phyloP scores from a whole-genome alignment of 345 rosid species.

The Aquilaria sinensis region DNA sequence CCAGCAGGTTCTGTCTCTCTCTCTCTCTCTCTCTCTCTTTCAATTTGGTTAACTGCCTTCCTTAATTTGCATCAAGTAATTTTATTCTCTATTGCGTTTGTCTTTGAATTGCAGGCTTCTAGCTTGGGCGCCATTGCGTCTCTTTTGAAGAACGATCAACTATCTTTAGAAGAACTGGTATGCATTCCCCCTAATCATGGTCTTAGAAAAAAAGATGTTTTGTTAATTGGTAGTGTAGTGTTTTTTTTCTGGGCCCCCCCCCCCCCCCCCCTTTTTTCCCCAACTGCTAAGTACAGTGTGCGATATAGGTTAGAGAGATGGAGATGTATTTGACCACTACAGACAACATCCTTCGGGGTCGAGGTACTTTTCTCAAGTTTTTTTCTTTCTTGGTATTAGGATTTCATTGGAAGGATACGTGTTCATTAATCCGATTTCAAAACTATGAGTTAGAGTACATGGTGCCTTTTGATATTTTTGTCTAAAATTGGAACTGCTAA shows the following conservation, averaged over 20 bases:
- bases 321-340: constrained; percentile 74
- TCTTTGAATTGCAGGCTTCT: constrained; percentile 42
- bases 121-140: constrained; percentile 55
- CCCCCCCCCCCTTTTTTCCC: not conserved
- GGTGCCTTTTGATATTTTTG: too few relatives aligned
- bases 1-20: constrained; percentile 41
- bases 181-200: constrained; percentile 1
- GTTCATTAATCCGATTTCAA: too few relatives aligned
- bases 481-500: too few relatives aligned
- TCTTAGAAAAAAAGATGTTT: not conserved
- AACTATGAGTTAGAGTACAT: too few relatives aligned
- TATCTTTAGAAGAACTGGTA: constrained; percentile 59
- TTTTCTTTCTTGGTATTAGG: not conserved
- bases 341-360: constrained; percentile 57
- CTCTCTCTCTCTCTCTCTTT: not conserved
- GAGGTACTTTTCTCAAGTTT: constrained; percentile 44
- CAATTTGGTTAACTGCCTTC: not conserved
- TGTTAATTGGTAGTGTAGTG: not conserved
- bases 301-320: constrained; percentile 70
- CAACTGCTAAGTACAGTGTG: constrained; percentile 7
- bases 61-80: not conserved
- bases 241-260: constrained; percentile 2
- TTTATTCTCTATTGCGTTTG: not conserved
- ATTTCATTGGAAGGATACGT: too few relatives aligned
- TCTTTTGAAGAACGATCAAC: constrained; percentile 44